Conservation (phyloP, 78 protist genomes). For the Bigelowiella natans region DNA sequence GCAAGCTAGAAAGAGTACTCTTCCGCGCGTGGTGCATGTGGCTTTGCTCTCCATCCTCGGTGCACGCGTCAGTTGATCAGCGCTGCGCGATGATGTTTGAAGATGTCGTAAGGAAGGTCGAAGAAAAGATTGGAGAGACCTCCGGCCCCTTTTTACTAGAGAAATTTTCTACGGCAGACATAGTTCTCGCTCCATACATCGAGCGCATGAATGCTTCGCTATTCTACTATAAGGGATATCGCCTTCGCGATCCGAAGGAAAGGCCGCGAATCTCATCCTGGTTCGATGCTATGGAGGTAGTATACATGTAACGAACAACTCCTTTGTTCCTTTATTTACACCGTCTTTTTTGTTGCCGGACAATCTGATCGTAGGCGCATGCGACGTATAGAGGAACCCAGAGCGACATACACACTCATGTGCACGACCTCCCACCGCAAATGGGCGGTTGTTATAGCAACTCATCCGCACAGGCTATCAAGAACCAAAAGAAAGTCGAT, state of each 20-base stretch:
- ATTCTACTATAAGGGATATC: not conserved
- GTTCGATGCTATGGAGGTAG: too few species aligned
- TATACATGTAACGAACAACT: too few species aligned
- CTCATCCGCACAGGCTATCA: too few species aligned
- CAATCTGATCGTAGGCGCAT: too few species aligned
- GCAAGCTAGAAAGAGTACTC: not conserved
- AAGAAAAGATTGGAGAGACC: not conserved
- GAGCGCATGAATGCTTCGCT: not conserved
- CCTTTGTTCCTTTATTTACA: too few species aligned
- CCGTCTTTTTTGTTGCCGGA: too few species aligned
- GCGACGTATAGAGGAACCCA: not conserved
- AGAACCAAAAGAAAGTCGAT: too few species aligned
- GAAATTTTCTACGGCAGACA: not conserved
- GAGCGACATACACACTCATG: not conserved
- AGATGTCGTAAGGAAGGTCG: not conserved
- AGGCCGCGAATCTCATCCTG: too few species aligned
- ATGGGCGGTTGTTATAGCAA: too few species aligned
- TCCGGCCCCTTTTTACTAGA: not conserved
- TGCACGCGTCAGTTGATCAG: not conserved
- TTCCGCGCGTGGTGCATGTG: not conserved
- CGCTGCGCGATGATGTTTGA: not conserved
- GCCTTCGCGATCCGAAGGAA: too few species aligned
- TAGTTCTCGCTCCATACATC: not conserved
- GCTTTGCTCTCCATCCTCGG: not conserved
- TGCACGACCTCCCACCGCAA: not conserved